Conservation (phyloP, 2,329 filamentous ascomycete species). For the Talaromyces sp. region DNA sequence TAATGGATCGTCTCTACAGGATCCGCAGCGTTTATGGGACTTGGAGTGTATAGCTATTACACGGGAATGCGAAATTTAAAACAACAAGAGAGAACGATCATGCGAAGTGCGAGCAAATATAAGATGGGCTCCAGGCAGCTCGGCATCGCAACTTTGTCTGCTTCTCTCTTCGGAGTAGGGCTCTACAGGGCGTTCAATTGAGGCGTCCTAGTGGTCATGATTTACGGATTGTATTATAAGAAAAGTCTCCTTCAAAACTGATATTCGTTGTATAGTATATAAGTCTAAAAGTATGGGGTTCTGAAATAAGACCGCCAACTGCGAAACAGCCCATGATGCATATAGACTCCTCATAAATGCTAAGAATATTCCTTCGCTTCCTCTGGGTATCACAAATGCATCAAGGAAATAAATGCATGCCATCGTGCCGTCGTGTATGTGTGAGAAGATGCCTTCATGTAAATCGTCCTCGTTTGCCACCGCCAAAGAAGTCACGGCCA, state of each 20-base stretch:
- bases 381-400: slow-evolving; percentile 17
- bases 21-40: slow-evolving; percentile 68
- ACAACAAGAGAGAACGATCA: slow-evolving; percentile 58
- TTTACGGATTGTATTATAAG: slow-evolving; percentile 12
- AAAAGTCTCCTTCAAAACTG: neutral
- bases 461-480: slow-evolving; percentile 48
- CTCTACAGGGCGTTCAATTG: slow-evolving; percentile 64
- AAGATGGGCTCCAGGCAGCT: slow-evolving; percentile 67
- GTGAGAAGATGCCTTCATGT: slow-evolving; percentile 33
- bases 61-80: slow-evolving; percentile 70
- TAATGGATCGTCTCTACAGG: slow-evolving; percentile 46
- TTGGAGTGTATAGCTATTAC: slow-evolving; percentile 73
- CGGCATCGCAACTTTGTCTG: slow-evolving; percentile 65
- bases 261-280: slow-evolving; percentile 10
- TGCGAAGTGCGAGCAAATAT: slow-evolving; percentile 66
- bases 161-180: slow-evolving; percentile 65
- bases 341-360: slow-evolving; percentile 20
- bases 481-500: slow-evolving; percentile 41
- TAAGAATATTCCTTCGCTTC: slow-evolving; percentile 16
- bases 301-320: slow-evolving; percentile 10
- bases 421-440: slow-evolving; percentile 17
- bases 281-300: slow-evolving; percentile 15
- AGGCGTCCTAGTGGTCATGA: slow-evolving; percentile 20
- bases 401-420: slow-evolving; percentile 12
- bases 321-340: slow-evolving; percentile 16